A percentile compares a stretch with the other conserved stretches of the same genome.
These are phyloP conservation scores for Microcyclospora pomicola DNA, from an alignment of 2,329 filamentous ascomycete genomes.

Conservation along the genomic window DNA sequence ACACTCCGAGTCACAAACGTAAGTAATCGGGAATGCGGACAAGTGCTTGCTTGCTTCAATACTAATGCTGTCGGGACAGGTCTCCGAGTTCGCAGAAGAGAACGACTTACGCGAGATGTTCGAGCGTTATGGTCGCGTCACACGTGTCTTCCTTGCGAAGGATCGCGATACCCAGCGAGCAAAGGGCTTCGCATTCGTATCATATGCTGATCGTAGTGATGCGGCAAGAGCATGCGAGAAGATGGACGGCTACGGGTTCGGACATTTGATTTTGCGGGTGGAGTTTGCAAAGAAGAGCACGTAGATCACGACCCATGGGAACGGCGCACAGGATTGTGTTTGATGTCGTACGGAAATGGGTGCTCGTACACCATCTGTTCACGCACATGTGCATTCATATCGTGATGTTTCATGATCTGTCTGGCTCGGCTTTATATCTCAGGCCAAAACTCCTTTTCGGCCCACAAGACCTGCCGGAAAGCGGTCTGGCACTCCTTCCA, in stretches of 20 bases:
- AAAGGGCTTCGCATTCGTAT: conserved; percentile 99
- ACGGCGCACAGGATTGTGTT: too few species aligned
- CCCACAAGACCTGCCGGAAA: conserved; percentile 35
- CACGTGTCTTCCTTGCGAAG: conserved; percentile 93
- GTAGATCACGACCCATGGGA: conserved; percentile 4
- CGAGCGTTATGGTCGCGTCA: conserved; percentile 91
- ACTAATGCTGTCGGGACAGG: conserved; percentile 35
- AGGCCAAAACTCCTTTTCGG: conserved; percentile 36
- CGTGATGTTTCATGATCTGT: too few species aligned
- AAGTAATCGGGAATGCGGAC: conserved; percentile 29
- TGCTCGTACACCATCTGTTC: too few species aligned
- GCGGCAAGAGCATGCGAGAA: conserved; percentile 88
- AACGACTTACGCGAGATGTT: conserved; percentile 93
- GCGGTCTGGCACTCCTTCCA: conserved; percentile 36
- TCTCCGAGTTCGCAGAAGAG: conserved; percentile 95
- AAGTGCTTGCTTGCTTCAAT: background rate
- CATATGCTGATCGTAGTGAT: conserved; percentile 79
- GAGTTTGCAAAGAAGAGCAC: conserved; percentile 64
- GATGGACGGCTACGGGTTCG: conserved; percentile 91
- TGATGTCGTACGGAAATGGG: too few species aligned
- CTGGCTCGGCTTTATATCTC: conserved; percentile 13
- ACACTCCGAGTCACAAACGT: conserved; percentile 97
- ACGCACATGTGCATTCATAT: too few species aligned
- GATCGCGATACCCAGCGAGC: conserved; percentile 90
- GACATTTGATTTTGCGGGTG: conserved; percentile 73